Percentiles rank a stretch among this genome's conserved stretches.
Evolutionary conservation across 495 filamentous ascomycete genomes (phyloP).

Genomic region (Podospora comata): DNA sequence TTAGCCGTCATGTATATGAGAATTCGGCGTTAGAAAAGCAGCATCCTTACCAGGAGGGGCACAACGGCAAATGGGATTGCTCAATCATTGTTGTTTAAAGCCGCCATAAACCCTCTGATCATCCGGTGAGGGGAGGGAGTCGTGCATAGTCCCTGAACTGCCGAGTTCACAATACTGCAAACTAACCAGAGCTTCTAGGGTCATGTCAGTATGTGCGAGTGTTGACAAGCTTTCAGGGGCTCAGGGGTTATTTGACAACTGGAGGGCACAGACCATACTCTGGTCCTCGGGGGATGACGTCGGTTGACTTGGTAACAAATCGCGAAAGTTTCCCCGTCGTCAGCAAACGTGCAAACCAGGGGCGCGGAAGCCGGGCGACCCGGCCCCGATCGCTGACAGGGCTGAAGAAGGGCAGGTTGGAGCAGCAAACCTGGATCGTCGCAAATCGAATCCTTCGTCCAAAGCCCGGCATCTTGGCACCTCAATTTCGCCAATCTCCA

Average conservation of each 20-base stretch:
- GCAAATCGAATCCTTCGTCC: background rate
- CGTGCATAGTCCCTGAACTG: background rate
- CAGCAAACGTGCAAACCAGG: background rate
- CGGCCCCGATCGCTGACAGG: background rate
- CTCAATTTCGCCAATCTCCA: background rate
- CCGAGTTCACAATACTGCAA: too few relatives aligned
- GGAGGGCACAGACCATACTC: background rate
- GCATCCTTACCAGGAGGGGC: background rate
- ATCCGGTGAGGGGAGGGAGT: background rate
- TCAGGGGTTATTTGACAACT: background rate
- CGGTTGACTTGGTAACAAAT: background rate
- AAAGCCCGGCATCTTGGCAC: background rate
- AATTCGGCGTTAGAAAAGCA: background rate
- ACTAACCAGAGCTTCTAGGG: too few relatives aligned
- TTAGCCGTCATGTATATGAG: background rate
- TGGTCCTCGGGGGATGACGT: too few relatives aligned
- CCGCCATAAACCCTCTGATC: background rate
- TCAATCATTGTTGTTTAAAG: background rate
- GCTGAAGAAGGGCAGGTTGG: background rate
- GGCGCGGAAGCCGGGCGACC: background rate
- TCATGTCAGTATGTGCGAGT: background rate
- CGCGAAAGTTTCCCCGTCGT: background rate
- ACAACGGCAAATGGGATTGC: background rate
- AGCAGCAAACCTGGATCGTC: background rate
- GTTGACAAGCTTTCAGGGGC: background rate